Percentiles rank a stretch among this genome's conserved stretches.
These are phyloP conservation scores for Lumnitzera racemosa DNA, from an alignment of 345 rosid species.

Conservation along the genomic window DNA sequence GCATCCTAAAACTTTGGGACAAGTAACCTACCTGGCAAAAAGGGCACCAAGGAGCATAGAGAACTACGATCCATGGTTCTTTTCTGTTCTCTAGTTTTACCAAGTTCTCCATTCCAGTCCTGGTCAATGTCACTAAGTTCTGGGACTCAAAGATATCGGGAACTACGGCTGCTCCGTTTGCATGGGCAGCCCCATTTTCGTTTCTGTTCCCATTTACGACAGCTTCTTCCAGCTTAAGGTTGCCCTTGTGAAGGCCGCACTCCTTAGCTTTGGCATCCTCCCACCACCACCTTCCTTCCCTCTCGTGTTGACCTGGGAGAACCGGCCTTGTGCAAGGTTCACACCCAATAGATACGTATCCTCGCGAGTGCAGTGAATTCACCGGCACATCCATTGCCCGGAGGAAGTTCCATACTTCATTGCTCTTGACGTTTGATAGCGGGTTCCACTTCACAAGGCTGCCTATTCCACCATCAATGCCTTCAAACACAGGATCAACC, in stretches of 20 bases:
- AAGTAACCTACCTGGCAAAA: slow-evolving; percentile 60
- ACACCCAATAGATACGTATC: slow-evolving; percentile 88
- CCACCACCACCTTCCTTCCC: slow-evolving; percentile 99
- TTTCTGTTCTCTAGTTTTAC: slow-evolving; percentile 49
- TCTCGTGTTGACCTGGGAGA: slow-evolving; percentile 95
- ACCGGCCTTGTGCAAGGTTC: slow-evolving; percentile 97
- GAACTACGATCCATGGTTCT: slow-evolving; percentile 87
- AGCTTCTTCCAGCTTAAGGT: slow-evolving; percentile 43
- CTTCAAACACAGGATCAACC: slow-evolving; percentile 88
- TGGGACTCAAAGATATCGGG: slow-evolving; percentile 60
- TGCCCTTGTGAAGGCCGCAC: slow-evolving; percentile 92
- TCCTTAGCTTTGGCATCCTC: slow-evolving; percentile 98
- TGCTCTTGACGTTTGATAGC: slow-evolving; percentile 67
- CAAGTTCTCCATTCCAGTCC: slow-evolving; percentile 80
- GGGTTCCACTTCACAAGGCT: slow-evolving; percentile 99
- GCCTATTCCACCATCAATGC: slow-evolving; percentile 75
- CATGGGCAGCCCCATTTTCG: slow-evolving; percentile 28
- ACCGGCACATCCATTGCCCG: slow-evolving; percentile 84
- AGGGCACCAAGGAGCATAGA: slow-evolving; percentile 96
- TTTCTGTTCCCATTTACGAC: slow-evolving; percentile 25
- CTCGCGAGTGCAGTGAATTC: slow-evolving; percentile 64
- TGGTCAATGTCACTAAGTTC: slow-evolving; percentile 51
- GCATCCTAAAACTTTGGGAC: not conserved
- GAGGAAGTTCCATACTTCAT: slow-evolving; percentile 74
- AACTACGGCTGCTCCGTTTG: slow-evolving; percentile 22